Percentiles rank a stretch among this genome's conserved stretches.
phyloP scores from a whole-genome alignment of 345 rosid species.

The Eucalyptus virginea region DNA sequence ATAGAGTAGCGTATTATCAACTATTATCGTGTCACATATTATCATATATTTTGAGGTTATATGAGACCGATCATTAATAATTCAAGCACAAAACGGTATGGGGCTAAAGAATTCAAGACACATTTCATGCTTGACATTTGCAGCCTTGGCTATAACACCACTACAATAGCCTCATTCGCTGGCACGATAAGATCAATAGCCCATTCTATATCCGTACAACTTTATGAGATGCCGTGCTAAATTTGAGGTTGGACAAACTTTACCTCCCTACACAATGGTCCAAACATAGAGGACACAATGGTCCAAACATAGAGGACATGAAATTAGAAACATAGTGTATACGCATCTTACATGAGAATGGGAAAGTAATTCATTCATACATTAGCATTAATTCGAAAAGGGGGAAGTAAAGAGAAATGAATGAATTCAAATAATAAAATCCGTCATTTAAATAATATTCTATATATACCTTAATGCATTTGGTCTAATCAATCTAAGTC shows the following conservation, averaged over 20 bases:
- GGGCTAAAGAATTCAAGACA: neutral
- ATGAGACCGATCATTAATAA: no score
- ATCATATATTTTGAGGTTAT: no score
- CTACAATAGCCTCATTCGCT: neutral
- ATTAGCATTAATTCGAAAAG: neutral
- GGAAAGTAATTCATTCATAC: neutral
- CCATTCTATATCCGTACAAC: neutral
- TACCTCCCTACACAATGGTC: neutral
- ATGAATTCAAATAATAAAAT: neutral
- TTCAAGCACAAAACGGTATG: neutral
- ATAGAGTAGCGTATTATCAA: no score
- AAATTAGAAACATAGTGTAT: neutral
- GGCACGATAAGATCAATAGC: accelerated
- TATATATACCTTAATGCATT: neutral
- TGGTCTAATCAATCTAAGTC: neutral
- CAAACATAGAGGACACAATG: neutral
- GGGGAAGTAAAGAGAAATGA: neutral
- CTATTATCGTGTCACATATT: no score
- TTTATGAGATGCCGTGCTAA: no score
- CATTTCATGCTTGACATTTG: no score
- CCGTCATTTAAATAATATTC: neutral
- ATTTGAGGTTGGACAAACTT: neutral
- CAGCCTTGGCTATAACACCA: neutral
- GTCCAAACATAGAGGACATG: neutral
- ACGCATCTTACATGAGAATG: neutral